Conservation (phyloP, 345 rosid species). For the Cochlearia excelsa region DNA sequence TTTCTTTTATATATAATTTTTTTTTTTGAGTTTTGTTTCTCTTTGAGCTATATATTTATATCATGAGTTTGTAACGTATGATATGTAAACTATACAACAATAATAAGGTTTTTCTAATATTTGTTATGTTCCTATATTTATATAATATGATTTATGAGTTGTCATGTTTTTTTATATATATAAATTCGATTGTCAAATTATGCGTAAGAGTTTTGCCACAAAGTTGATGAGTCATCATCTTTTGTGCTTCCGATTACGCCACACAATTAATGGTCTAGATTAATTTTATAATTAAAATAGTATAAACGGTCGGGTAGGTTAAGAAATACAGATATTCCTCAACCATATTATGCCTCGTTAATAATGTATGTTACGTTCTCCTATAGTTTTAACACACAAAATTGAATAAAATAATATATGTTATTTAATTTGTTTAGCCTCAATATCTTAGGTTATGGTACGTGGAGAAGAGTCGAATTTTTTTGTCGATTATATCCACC, state of each 20-base stretch:
- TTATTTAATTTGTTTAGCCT: conserved; percentile 6
- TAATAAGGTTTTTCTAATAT: background rate
- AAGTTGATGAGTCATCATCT: conserved; percentile 31
- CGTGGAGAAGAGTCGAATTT: conserved; percentile 14
- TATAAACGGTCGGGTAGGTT: conserved; percentile 33
- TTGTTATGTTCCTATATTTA: background rate
- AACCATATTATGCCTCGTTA: conserved; percentile 28
- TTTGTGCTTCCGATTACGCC: conserved; percentile 28
- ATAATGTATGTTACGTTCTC: conserved; percentile 7
- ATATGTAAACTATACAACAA: conserved; percentile 26
- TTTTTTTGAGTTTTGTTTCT: conserved; percentile 8
- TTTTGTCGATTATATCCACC: background rate
- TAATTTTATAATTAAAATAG: conserved; percentile 14
- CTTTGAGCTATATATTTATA: conserved; percentile 24
- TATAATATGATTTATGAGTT: conserved; percentile 22
- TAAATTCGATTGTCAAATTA: conserved; percentile 29
- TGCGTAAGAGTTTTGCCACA: conserved; percentile 27
- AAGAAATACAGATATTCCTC: conserved; percentile 34
- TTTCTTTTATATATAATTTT: conserved; percentile 2
- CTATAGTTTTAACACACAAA: conserved; percentile 1
- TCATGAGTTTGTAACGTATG: conserved; percentile 6
- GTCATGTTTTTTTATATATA: conserved; percentile 22
- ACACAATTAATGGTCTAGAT: conserved; percentile 22
- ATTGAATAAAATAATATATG: background rate
- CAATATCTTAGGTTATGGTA: background rate